A percentile compares a stretch with the other conserved stretches of the same genome.
Conservation (phyloP, 208 protist genomes). For the Leishmania guyanensis region DNA sequence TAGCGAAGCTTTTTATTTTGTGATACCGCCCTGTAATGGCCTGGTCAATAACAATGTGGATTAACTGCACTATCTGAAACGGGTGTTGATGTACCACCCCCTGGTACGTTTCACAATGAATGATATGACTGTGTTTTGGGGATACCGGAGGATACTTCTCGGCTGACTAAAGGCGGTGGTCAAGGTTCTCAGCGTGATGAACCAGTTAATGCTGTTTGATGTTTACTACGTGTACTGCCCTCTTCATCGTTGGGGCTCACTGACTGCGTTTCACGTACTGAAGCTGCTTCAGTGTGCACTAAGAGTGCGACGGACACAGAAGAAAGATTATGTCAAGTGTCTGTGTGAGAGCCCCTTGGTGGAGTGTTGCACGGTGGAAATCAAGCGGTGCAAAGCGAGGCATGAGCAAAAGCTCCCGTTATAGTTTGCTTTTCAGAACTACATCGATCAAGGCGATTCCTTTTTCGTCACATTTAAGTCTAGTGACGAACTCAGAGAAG, state of each 20-base stretch:
- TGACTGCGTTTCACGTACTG: conserved; percentile 70
- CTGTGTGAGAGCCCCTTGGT: conserved; percentile 60
- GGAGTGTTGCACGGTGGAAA: conserved; percentile 75
- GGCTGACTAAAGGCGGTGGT: conserved; percentile 59
- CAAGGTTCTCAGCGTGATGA: conserved; percentile 75
- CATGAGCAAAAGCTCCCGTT: conserved; percentile 93
- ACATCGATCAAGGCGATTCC: conserved; percentile 54
- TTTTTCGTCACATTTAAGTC: conserved; percentile 89
- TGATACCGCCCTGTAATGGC: conserved; percentile 26
- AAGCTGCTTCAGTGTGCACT: conserved; percentile 69
- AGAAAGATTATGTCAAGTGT: conserved; percentile 53
- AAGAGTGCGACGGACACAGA: conserved; percentile 49
- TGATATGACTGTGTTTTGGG: conserved; percentile 79
- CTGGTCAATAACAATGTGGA: conserved; percentile 50
- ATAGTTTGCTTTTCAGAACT: conserved; percentile 92
- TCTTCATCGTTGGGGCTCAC: conserved; percentile 49
- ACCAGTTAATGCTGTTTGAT: conserved; percentile 67
- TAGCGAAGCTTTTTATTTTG: conserved; percentile 17
- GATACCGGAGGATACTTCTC: conserved; percentile 59
- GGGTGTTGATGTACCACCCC: conserved; percentile 60
- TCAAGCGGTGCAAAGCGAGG: conserved; percentile 94
- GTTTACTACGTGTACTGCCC: conserved; percentile 67
- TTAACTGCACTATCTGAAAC: conserved; percentile 59
- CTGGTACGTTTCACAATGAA: conserved; percentile 51
- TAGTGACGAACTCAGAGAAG: conserved; percentile 95